Conservation (phyloP, 176 grass and related monocot species). For the Rhipidocladum racemiflorum region DNA sequence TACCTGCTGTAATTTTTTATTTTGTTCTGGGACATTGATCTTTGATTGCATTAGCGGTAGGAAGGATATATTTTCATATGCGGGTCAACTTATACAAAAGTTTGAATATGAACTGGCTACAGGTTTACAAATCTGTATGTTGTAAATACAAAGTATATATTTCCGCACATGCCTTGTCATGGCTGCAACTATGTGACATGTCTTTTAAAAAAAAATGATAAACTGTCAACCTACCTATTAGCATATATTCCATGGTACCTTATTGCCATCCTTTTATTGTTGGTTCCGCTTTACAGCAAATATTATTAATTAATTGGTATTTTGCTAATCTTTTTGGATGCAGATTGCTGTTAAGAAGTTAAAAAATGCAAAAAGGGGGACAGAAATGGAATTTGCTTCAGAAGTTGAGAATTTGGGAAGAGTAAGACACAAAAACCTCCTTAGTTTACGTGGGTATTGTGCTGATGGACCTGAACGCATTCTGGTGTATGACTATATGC, state of each 20-base stretch:
- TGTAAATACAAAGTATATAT: slow-evolving; percentile 7
- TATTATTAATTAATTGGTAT: not conserved
- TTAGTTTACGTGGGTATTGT: slow-evolving; percentile 72
- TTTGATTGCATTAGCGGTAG: slow-evolving; percentile 37
- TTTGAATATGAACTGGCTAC: slow-evolving; percentile 24
- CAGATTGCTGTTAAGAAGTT: slow-evolving; percentile 85
- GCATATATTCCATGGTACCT: not conserved
- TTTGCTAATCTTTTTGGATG: slow-evolving; percentile 26
- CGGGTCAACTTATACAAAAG: slow-evolving; percentile 29
- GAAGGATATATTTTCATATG: slow-evolving; percentile 36
- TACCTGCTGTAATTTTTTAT: not conserved
- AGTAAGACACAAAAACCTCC: slow-evolving; percentile 78
- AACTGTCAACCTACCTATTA: not conserved
- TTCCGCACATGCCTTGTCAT: slow-evolving; percentile 26
- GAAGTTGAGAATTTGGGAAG: slow-evolving; percentile 65
- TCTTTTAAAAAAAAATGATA: not conserved
- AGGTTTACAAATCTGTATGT: slow-evolving; percentile 32
- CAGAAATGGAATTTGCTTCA: slow-evolving; percentile 69
- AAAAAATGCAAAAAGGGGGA: slow-evolving; percentile 48
- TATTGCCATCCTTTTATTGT: not conserved
- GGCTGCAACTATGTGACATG: slow-evolving; percentile 23
- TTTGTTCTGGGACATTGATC: slow-evolving; percentile 34
- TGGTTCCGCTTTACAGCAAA: not conserved
- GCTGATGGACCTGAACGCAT: slow-evolving; percentile 74
- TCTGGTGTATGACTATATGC: slow-evolving; percentile 73